Evolutionary conservation across 352 stramenopile genomes (phyloP).

Genomic region (Globisporangium heterothallicum): DNA sequence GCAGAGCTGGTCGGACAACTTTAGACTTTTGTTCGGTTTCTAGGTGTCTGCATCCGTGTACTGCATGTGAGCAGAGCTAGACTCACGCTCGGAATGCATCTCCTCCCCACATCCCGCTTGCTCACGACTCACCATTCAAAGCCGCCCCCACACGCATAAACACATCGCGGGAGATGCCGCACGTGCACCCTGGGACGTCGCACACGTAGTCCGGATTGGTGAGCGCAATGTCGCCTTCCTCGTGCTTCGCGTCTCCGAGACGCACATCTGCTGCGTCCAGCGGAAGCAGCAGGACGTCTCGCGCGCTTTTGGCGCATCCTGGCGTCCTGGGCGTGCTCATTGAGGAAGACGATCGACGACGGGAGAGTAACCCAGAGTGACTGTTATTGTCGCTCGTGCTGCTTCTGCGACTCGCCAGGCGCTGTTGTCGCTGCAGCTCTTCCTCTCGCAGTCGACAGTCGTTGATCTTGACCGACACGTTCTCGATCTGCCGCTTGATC

Average conservation of each 20-base stretch:
- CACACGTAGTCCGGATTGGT: conserved; percentile 28
- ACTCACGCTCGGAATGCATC: too few species aligned
- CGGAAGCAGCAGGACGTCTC: too few species aligned
- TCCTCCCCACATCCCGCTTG: not conserved
- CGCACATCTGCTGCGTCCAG: too few species aligned
- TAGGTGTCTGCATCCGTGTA: too few species aligned
- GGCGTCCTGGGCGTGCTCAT: not conserved
- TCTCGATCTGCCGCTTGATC: conserved; percentile 52
- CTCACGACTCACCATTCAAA: conserved; percentile 41
- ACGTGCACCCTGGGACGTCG: conserved; percentile 42
- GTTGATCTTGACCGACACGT: conserved; percentile 42
- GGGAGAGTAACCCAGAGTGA: not conserved
- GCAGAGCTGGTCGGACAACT: too few species aligned
- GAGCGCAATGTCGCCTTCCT: not conserved
- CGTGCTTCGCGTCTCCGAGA: not conserved
- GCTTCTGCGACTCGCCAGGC: conserved; percentile 4
- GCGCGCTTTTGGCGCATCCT: not conserved
- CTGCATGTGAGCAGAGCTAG: too few species aligned
- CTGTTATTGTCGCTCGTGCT: conserved; percentile 3
- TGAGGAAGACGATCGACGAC: conserved; percentile 8
- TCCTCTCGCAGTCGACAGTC: conserved; percentile 16
- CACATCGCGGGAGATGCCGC: conserved; percentile 55
- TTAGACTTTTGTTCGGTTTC: too few species aligned
- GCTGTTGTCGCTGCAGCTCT: conserved; percentile 3
- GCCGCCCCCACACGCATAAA: conserved; percentile 40